Evolutionary conservation across 2,329 filamentous ascomycete genomes (phyloP).

Genomic region (Arthroderma sp.): DNA sequence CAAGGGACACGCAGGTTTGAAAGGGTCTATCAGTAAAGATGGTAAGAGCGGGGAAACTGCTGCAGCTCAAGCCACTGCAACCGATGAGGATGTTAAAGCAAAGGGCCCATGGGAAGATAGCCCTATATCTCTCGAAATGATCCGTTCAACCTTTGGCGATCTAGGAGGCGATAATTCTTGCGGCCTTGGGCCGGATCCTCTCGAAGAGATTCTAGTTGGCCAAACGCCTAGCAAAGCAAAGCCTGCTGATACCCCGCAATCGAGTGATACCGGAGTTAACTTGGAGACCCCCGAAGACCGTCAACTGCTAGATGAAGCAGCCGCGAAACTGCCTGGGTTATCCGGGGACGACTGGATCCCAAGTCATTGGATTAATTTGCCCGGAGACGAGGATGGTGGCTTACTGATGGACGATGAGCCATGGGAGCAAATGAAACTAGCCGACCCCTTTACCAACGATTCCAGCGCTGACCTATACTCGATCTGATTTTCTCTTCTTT

Average conservation of each 20-base stretch:
- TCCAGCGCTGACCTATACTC: too few species aligned
- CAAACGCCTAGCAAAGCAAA: conserved; percentile 24
- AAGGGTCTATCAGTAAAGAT: conserved; percentile 16
- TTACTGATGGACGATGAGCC: conserved; percentile 11
- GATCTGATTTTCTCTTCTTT: too few species aligned
- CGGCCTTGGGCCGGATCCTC: conserved; percentile 21
- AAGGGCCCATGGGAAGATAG: conserved; percentile 28
- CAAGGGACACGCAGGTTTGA: conserved; percentile 16
- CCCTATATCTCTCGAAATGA: conserved; percentile 24
- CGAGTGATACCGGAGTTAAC: conserved; percentile 21
- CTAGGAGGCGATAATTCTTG: conserved; percentile 17
- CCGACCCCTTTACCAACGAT: too few species aligned
- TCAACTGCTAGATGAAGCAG: too few species aligned
- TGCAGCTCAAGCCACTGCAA: conserved; percentile 1
- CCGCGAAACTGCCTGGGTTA: too few species aligned
- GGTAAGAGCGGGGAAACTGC: conserved; percentile 16
- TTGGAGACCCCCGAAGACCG: conserved; percentile 21
- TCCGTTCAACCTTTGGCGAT: conserved; percentile 26
- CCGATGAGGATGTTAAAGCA: conserved; percentile 4
- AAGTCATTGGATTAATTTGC: conserved; percentile 21
- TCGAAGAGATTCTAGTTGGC: conserved; percentile 26
- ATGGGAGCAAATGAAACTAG: not conserved
- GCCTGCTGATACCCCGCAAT: conserved; percentile 25
- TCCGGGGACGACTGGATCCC: conserved; percentile 19
- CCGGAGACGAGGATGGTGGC: conserved; percentile 16